Evolutionary conservation across 2,329 filamentous ascomycete genomes (phyloP).

Genomic region (Neonectria ditissima): DNA sequence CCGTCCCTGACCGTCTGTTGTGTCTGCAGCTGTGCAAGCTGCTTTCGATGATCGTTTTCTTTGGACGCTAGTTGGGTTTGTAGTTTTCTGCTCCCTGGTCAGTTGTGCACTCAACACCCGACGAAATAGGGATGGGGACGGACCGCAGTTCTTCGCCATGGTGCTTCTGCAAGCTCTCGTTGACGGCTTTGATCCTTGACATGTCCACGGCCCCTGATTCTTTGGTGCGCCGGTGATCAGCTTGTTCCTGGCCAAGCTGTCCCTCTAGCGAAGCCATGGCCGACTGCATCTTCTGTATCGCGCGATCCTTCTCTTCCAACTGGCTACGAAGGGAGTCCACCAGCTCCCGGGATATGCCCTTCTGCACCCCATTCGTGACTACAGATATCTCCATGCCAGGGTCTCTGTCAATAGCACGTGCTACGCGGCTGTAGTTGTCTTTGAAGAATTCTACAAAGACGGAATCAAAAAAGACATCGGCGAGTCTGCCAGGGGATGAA

Average conservation of each 20-base stretch:
- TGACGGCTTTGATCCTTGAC: slow-evolving; percentile 68
- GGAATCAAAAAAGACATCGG: slow-evolving; percentile 87
- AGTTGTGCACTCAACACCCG: slow-evolving; percentile 32
- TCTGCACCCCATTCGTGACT: slow-evolving; percentile 81
- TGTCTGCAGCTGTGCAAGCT: slow-evolving; percentile 44
- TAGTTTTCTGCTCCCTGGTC: slow-evolving; percentile 43
- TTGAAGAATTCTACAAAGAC: slow-evolving; percentile 95
- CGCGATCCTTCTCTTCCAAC: slow-evolving; percentile 75
- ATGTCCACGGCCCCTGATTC: slow-evolving; percentile 61
- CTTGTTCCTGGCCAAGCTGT: slow-evolving; percentile 77
- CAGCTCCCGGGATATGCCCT: slow-evolving; percentile 92
- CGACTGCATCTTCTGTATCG: slow-evolving; percentile 61
- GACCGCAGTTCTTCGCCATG: slow-evolving; percentile 75
- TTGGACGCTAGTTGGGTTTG: slow-evolving; percentile 46
- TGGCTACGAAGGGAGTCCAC: slow-evolving; percentile 87
- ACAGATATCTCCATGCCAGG: slow-evolving; percentile 88
- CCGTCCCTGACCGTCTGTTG: slow-evolving; percentile 46
- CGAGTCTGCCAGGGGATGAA: slow-evolving; percentile 63
- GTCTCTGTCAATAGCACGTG: slow-evolving; percentile 89
- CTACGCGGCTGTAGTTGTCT: slow-evolving; percentile 90
- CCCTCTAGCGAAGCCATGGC: slow-evolving; percentile 61
- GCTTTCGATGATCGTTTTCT: slow-evolving; percentile 48
- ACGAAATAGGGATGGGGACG: slow-evolving; percentile 34
- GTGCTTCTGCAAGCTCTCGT: slow-evolving; percentile 76
- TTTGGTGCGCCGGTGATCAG: slow-evolving; percentile 74